Base-by-base conservation (phyloP, 495 filamentous ascomycete species). In the Aspergillus heteromorphus region DNA sequence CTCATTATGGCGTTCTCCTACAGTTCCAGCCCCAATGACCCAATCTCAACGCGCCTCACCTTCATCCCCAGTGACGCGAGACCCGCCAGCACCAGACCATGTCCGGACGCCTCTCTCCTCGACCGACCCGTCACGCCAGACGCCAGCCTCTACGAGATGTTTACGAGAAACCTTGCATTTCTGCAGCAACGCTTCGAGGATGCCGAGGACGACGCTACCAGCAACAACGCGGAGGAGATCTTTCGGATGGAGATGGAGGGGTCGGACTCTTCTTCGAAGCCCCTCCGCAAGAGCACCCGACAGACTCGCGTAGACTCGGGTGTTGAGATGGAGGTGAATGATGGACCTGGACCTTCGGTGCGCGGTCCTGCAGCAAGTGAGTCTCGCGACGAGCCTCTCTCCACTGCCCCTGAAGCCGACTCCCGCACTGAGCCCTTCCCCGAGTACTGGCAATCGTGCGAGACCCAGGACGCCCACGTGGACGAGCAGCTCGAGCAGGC, bases 391-490 rank as follows among this genome's bases (percentile, higher is more conserved):
- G n/a, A n/a, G n/a, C n/a, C n/a, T n/a, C n/a, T n/a, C n/a, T n/a
- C n/a, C n/a, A n/a, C 23, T 27, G 23, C 23, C 23, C 23, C 23
- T 1, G 4, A 21, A n/a, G n/a, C n/a, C n/a, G n/a, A n/a, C 16
- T 25, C 21, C 13, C 18, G 29, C 9, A 57, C 49, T 1, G 70
- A 73, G 43, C 65, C 72, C 0, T 75, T 75, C 42, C 70, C 70
- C 1, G 63, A 63, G 4, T 75, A 68, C 51, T 55, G 66, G 21
- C 64, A 66, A 9, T 57, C 55, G 3, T 61, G 55, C 48, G 56
- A 59, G 34, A 30, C 11, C 4, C 25, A 49, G n/a, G 36, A 45
- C 2, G 13, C 45, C 14, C 14, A n/a, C 2, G 14, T 50, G 7
- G 51, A 63, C 29, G 25, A 45, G 2, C 34, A 45, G 7, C 40